Conservation (phyloP, 495 filamentous ascomycete genomes). For the Lasiosphaeria ovina region DNA sequence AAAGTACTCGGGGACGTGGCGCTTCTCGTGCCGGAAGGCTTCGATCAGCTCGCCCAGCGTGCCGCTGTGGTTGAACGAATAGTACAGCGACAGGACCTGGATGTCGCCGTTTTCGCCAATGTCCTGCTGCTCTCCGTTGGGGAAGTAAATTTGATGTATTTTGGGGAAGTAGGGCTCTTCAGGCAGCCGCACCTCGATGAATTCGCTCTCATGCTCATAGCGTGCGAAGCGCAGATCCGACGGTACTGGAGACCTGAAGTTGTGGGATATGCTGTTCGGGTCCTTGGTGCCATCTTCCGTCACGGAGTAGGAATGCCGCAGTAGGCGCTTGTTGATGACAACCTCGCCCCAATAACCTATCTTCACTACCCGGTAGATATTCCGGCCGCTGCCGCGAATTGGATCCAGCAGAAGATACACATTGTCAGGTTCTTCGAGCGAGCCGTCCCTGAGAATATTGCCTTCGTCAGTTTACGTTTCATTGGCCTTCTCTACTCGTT, state of each 20-base stretch:
- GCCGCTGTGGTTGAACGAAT: constrained; percentile 13
- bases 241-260: not conserved
- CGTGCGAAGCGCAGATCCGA: constrained; percentile 14
- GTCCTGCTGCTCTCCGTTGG: not conserved
- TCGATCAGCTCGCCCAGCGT: constrained; percentile 12
- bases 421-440: too few species aligned
- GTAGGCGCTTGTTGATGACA: too few species aligned
- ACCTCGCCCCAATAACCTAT: too few species aligned
- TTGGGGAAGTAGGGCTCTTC: constrained; percentile 13
- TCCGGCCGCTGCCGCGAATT: too few species aligned
- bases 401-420: too few species aligned
- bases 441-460: too few species aligned
- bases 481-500: too few species aligned
- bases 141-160: constrained; percentile 8
- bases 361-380: too few species aligned
- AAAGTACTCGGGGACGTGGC: constrained; percentile 12
- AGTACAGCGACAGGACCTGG: constrained; percentile 15
- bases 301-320: too few species aligned
- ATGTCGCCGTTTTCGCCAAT: not conserved
- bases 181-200: constrained; percentile 3
- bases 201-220: not conserved
- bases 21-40: constrained; percentile 1
- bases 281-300: too few species aligned
- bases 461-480: too few species aligned
- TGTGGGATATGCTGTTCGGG: too few species aligned